Conservation (phyloP, 2,329 filamentous ascomycete genomes). For the Pseudocercospora pini-densiflorae region DNA sequence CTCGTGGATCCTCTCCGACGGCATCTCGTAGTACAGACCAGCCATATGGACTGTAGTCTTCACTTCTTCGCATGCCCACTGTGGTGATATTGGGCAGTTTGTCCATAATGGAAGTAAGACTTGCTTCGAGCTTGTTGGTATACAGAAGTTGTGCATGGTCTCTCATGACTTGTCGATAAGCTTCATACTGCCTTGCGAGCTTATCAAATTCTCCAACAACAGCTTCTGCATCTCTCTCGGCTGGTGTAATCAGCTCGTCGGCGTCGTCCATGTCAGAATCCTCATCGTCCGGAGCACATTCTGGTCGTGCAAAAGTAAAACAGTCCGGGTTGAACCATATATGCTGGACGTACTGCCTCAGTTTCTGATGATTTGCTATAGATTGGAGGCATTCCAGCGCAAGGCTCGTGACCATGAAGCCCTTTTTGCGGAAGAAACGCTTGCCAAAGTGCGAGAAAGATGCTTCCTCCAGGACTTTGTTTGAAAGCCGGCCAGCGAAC, state of each 20-base stretch:
- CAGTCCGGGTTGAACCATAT: slow-evolving; percentile 42
- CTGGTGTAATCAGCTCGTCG: slow-evolving; percentile 19
- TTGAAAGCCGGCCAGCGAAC: slow-evolving; percentile 29
- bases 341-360: slow-evolving; percentile 36
- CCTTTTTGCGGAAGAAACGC: slow-evolving; percentile 41
- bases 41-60: slow-evolving; percentile 37
- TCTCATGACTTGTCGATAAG: slow-evolving; percentile 27
- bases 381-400: slow-evolving; percentile 31
- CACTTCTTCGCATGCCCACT: slow-evolving; percentile 39
- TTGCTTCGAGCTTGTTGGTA: slow-evolving; percentile 19
- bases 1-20: slow-evolving; percentile 36
- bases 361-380: slow-evolving; percentile 32
- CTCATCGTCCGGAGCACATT: slow-evolving; percentile 27
- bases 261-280: slow-evolving; percentile 26
- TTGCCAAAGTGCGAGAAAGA: slow-evolving; percentile 34
- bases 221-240: slow-evolving; percentile 9
- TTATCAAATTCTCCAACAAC: slow-evolving; percentile 19
- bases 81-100: slow-evolving; percentile 35
- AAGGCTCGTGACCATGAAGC: slow-evolving; percentile 36
- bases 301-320: slow-evolving; percentile 31
- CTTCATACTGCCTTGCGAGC: slow-evolving; percentile 23
- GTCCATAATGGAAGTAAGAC: slow-evolving; percentile 26
- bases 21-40: slow-evolving; percentile 31
- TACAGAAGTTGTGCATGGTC: slow-evolving; percentile 31
- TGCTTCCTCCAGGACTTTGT: slow-evolving; percentile 30